Conservation (phyloP, 148 eudicot genomes). For the Rhododendron vialii region DNA sequence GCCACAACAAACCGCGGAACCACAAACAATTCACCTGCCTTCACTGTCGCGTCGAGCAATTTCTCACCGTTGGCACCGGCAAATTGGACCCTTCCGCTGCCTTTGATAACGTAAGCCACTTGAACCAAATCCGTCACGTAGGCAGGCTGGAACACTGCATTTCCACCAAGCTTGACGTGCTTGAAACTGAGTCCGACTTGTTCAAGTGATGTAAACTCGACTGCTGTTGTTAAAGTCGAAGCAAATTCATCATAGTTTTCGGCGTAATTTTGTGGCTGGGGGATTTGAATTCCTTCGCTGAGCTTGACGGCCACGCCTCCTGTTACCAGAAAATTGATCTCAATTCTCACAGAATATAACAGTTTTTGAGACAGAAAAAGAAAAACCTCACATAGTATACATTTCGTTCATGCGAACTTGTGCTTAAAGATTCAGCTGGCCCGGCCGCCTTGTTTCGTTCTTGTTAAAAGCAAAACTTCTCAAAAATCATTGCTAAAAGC, state of each 20-base stretch:
- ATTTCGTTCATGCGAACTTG: background rate
- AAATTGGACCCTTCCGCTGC: conserved; percentile 40
- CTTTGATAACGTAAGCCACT: conserved; percentile 29
- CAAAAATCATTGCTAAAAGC: too few species aligned
- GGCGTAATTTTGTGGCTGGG: background rate
- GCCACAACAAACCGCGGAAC: conserved; percentile 35
- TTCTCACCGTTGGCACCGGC: conserved; percentile 24
- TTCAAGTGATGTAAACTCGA: conserved; percentile 4
- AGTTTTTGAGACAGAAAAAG: too few species aligned
- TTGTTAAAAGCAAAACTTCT: too few species aligned
- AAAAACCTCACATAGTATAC: too few species aligned
- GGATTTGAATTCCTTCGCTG: background rate
- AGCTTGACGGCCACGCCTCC: conserved; percentile 20
- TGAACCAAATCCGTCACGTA: conserved; percentile 27
- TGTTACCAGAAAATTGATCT: background rate
- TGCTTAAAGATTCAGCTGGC: background rate
- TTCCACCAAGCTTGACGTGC: conserved; percentile 21
- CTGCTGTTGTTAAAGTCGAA: background rate
- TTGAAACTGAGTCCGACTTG: conserved; percentile 23
- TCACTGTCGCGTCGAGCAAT: conserved; percentile 22
- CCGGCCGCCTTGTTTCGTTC: background rate
- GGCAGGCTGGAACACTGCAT: conserved; percentile 21
- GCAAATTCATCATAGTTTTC: background rate
- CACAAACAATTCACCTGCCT: conserved; percentile 31
- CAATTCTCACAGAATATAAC: background rate